Base-by-base conservation (phyloP, 768 basidiomycete genomes). In the Hypholoma fasciculare region DNA sequence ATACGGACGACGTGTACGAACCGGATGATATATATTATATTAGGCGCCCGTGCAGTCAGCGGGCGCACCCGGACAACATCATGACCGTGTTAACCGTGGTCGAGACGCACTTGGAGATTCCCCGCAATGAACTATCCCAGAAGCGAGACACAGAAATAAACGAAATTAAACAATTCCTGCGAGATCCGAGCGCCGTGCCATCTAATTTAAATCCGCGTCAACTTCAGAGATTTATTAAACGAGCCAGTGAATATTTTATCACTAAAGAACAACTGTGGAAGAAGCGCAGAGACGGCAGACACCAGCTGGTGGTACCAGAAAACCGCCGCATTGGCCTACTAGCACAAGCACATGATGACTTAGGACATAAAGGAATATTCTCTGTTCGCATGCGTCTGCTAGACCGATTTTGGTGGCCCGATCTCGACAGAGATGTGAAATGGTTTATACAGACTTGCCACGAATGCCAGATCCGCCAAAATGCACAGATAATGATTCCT, bases 371-470 rank as follows among this genome's bases (percentile, higher is more conserved):
- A 26, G 69, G 69, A 0, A 60, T 69, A 8, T 72, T 66, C 57
- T 60, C 63, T 7, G 63, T 65, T 7, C 42, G 65, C 2, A 26
- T 34, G 6, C 43, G 54, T 1, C 59, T 72, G 0, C 60, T 67
- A 0, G 58, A 65, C 38, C 61, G 61, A 7, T 69, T 68, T 52
- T 70, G 66, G 65, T 68, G 65, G 67, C 69, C 67, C 0, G 47
- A 65, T 0, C 56, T 74, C 2, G 54, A 65, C 0, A 40, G 64
- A 0, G 68, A 76, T 38, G 43, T 77, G 2, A 59, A 63, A 0
- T 74, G 71, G 69, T 76, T 64, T 52, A 57, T 75, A 1, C 50
- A 62, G 2, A 71, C 73, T 0, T 80, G 79, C 53, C 73, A 78
- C 46, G 51, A 65, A 7, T 80, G 80, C 54, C 79, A 81, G 47